Evolutionary conservation across 192 early-diverging fungal genomes (phyloP).

Genomic region (Oehlia diaphana): DNA sequence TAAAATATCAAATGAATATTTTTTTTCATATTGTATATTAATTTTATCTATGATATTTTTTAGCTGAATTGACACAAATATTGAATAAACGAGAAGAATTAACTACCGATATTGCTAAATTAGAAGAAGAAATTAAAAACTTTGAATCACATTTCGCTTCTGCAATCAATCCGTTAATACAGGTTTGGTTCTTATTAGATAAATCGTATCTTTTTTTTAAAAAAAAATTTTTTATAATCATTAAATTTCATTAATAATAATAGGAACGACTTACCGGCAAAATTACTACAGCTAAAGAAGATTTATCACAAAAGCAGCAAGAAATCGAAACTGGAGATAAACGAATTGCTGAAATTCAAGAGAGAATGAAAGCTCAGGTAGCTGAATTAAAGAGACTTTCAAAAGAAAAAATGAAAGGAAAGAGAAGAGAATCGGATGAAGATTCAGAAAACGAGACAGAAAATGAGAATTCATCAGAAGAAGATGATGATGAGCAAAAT

Average conservation of each 20-base stretch:
- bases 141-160: not conserved
- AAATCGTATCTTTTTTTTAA: not conserved
- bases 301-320: not conserved
- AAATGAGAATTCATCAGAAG: conserved; percentile 42
- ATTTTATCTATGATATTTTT: not conserved
- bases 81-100: not conserved
- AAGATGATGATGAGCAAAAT: conserved; percentile 23
- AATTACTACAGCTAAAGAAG: not conserved
- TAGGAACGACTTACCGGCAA: not conserved
- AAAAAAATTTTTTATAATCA: not conserved
- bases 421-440: not conserved
- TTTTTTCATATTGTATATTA: no score
- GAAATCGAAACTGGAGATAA: not conserved
- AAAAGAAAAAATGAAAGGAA: conserved; percentile 22
- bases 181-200: not conserved
- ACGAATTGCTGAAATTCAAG: conserved; percentile 5
- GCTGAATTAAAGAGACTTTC: not conserved
- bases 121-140: not conserved
- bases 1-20: not conserved
- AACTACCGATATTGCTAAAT: not conserved
- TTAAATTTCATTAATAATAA: not conserved
- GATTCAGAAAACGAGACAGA: conserved; percentile 35
- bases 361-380: conserved; percentile 3
- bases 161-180: conserved; percentile 5
- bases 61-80: not conserved